phyloP scores from a whole-genome alignment of 2,329 filamentous ascomycete species.

The Cordyceps pruinosa region DNA sequence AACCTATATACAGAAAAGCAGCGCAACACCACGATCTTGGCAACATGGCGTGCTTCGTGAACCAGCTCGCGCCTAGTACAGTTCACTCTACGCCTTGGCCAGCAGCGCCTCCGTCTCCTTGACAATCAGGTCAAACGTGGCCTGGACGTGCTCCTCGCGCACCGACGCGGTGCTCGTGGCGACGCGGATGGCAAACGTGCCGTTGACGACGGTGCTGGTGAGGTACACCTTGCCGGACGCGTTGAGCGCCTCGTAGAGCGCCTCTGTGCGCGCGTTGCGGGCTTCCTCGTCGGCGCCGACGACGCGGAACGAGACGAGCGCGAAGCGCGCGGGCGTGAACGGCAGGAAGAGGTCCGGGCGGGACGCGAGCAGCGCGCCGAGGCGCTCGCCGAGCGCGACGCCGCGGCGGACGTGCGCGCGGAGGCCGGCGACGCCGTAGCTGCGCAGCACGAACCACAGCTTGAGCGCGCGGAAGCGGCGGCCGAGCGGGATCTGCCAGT shows the following conservation, averaged over 20 bases:
- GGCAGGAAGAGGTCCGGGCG: constrained; percentile 68
- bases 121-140: constrained; percentile 69
- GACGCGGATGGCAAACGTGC: constrained; percentile 71
- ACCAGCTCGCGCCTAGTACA: background rate
- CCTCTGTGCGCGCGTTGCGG: constrained; percentile 62
- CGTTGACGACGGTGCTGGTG: constrained; percentile 68
- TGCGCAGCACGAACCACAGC: constrained; percentile 88
- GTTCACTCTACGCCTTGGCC: background rate
- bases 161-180: constrained; percentile 63
- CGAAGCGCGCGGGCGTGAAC: constrained; percentile 67
- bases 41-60: background rate
- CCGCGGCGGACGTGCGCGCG: constrained; percentile 65
- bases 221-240: constrained; percentile 71
- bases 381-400: constrained; percentile 61
- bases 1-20: background rate
- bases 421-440: constrained; percentile 72
- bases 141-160: constrained; percentile 65
- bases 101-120: constrained; percentile 43
- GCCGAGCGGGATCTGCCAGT: constrained; percentile 95
- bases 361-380: constrained; percentile 52
- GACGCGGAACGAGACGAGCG: constrained; percentile 68
- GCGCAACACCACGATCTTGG: background rate
- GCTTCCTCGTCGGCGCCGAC: constrained; percentile 40
- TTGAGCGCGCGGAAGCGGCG: constrained; percentile 83
- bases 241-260: constrained; percentile 70